phyloP scores from a whole-genome alignment of 352 stramenopile genomes.

The Salisapilia sapeloensis region DNA sequence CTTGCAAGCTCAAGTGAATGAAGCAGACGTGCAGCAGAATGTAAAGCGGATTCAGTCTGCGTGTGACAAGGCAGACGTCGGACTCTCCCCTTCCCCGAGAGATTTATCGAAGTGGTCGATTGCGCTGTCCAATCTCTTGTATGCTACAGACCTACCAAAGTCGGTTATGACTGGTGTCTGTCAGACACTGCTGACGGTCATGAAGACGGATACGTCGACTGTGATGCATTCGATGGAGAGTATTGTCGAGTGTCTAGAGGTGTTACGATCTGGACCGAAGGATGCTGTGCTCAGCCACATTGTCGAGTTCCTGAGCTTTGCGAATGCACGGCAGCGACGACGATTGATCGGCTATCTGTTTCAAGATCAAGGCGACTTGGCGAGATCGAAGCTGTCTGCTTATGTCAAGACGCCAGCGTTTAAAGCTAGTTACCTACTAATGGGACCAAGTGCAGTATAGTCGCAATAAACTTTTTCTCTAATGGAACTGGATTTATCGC shows the following conservation, averaged over 20 bases:
- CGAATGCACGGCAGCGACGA: slow-evolving; percentile 18
- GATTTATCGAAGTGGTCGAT: slow-evolving; percentile 3
- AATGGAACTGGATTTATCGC: no score
- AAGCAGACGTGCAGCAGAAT: no score
- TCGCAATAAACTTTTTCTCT: neutral
- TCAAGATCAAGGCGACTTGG: slow-evolving; percentile 51
- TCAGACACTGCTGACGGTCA: slow-evolving; percentile 41
- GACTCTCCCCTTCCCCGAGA: neutral
- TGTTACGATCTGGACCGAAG: slow-evolving; percentile 24
- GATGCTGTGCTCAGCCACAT: slow-evolving; percentile 44
- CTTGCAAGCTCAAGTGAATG: no score
- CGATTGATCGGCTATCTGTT: slow-evolving; percentile 50
- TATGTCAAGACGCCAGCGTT: slow-evolving; percentile 60
- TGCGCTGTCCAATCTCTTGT: slow-evolving; percentile 17
- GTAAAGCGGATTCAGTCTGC: no score
- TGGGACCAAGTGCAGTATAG: slow-evolving; percentile 1
- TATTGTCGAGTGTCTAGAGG: slow-evolving; percentile 29
- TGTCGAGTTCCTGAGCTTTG: slow-evolving; percentile 50
- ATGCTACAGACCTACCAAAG: slow-evolving; percentile 29
- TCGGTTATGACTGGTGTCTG: slow-evolving; percentile 34
- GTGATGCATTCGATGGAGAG: slow-evolving; percentile 15
- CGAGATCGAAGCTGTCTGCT: slow-evolving; percentile 49
- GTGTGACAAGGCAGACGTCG: neutral
- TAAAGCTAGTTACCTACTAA: slow-evolving; percentile 20
- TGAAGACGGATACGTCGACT: slow-evolving; percentile 26